Evolutionary conservation across 345 rosid genomes (phyloP).

Genomic region (Eucalyptus rudis): DNA sequence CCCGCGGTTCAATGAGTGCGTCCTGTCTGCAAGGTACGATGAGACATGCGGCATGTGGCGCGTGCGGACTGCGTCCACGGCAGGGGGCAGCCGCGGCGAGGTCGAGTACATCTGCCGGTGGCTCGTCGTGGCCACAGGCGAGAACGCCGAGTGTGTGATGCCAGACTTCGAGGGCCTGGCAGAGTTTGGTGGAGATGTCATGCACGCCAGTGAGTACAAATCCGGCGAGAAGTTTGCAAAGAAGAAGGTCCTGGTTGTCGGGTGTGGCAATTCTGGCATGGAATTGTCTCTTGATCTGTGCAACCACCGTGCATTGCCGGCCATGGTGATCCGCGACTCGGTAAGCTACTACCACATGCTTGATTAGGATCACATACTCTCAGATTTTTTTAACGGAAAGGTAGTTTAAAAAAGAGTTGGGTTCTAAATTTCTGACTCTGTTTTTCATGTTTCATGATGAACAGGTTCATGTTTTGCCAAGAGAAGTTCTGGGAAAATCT

Average conservation of each 20-base stretch:
- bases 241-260: conserved; percentile 73
- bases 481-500: conserved; percentile 68
- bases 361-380: neutral
- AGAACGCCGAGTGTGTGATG: conserved; percentile 69
- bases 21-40: conserved; percentile 67
- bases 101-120: conserved; percentile 81
- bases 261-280: conserved; percentile 98
- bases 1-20: conserved; percentile 77
- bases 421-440: neutral
- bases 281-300: conserved; percentile 87
- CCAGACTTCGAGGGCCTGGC: conserved; percentile 66
- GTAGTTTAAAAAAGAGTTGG: neutral
- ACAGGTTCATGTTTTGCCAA: conserved; percentile 90
- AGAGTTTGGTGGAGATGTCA: conserved; percentile 57
- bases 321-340: conserved; percentile 83
- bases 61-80: conserved; percentile 42
- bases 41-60: conserved; percentile 77
- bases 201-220: conserved; percentile 68
- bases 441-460: neutral
- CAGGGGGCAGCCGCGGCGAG: conserved; percentile 20
- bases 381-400: conserved; percentile 60
- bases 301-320: conserved; percentile 53
- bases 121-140: conserved; percentile 97
- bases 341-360: conserved; percentile 20
- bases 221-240: conserved; percentile 61